These are phyloP conservation scores for Populus alba DNA, from an alignment of 345 rosid species.

Conservation along the genomic window DNA sequence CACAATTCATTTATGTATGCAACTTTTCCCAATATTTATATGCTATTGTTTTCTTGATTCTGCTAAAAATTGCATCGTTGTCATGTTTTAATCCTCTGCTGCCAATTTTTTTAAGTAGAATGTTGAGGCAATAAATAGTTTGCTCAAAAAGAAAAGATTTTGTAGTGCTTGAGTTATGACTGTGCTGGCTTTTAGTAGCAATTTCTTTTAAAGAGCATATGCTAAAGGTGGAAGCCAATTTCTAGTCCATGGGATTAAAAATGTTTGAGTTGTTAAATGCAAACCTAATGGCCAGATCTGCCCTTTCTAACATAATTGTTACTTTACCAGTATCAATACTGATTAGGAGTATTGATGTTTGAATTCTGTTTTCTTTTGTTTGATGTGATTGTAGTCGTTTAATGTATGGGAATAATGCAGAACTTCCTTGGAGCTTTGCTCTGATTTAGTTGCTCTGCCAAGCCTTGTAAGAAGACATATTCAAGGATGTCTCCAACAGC, in stretches of 20 bases:
- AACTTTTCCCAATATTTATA: too few species aligned
- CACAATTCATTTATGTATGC: too few species aligned
- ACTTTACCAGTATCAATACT: background rate
- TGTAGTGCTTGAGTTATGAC: background rate
- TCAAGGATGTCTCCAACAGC: constrained; percentile 4
- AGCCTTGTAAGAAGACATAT: background rate
- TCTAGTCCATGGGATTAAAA: constrained; percentile 4
- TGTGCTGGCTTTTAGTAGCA: too few species aligned
- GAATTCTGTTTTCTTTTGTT: too few species aligned
- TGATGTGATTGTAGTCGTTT: background rate
- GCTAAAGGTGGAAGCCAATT: background rate
- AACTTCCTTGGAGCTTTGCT: background rate
- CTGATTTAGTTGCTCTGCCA: background rate
- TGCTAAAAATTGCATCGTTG: too few species aligned
- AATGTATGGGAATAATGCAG: background rate
- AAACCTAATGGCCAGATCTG: background rate
- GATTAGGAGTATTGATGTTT: too few species aligned
- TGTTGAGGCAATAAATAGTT: too few species aligned
- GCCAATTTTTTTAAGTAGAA: too few species aligned
- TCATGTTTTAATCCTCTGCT: too few species aligned
- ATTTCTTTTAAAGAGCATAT: background rate
- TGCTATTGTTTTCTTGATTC: too few species aligned
- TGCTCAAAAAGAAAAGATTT: too few species aligned
- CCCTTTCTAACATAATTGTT: background rate
- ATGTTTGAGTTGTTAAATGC: background rate